Evolutionary conservation across 108 stramenopile genomes (phyloP).

Genomic region (Stephanodiscus minutulus): DNA sequence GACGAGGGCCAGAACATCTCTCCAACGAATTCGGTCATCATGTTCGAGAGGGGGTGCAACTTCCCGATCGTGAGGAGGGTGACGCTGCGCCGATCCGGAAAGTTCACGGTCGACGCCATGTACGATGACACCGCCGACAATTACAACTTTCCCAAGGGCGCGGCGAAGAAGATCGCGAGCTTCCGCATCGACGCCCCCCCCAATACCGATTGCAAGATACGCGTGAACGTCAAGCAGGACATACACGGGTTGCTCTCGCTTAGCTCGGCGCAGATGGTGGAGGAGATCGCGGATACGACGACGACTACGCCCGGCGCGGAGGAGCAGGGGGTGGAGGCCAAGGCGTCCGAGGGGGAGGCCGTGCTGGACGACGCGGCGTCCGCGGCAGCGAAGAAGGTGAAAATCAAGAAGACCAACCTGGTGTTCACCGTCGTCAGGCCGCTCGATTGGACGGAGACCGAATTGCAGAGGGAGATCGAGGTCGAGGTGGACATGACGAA

Average conservation of each 20-base stretch:
- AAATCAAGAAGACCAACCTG: constrained; percentile 89
- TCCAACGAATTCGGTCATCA: constrained; percentile 81
- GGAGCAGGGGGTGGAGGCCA: constrained; percentile 56
- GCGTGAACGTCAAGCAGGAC: constrained; percentile 96
- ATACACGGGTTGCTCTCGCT: constrained; percentile 90
- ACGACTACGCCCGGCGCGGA: too few relatives aligned
- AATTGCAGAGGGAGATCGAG: constrained; percentile 82
- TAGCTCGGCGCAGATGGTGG: constrained; percentile 93
- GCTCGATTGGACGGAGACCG: constrained; percentile 77
- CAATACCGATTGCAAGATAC: constrained; percentile 83
- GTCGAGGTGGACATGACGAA: constrained; percentile 87
- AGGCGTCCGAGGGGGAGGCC: constrained; percentile 12
- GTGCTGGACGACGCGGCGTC: constrained; percentile 23
- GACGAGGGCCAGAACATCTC: constrained; percentile 57
- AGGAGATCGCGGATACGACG: constrained; percentile 85
- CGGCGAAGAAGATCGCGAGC: constrained; percentile 59
- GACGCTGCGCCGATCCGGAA: constrained; percentile 79
- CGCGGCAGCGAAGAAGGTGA: constrained; percentile 75
- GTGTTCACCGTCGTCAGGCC: constrained; percentile 69
- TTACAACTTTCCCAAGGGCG: constrained; percentile 55
- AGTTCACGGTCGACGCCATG: constrained; percentile 74
- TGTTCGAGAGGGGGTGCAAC: constrained; percentile 91
- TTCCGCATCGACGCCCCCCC: constrained; percentile 74
- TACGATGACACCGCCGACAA: constrained; percentile 64
- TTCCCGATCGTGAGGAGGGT: constrained; percentile 94